A percentile compares a stretch with the other conserved stretches of the same genome.
Conservation (phyloP, 257 asterid species). For the Haberlea rhodopensis region DNA sequence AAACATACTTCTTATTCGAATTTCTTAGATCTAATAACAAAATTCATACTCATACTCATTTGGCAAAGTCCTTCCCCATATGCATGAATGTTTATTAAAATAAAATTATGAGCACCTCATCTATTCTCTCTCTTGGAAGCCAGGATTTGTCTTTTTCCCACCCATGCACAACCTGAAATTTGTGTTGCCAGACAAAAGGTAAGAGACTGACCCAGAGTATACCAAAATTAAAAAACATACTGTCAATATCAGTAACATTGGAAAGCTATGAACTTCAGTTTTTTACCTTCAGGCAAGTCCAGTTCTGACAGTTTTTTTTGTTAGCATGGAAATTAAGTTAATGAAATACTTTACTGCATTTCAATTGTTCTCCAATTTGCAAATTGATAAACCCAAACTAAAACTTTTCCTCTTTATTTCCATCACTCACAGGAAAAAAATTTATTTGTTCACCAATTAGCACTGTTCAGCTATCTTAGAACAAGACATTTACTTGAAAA, state of each 20-base stretch:
- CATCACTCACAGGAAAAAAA: constrained; percentile 9
- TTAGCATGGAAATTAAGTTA: not conserved
- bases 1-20: constrained; percentile 1
- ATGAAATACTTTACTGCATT: not conserved
- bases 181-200: constrained; percentile 22
- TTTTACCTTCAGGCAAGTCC: not conserved
- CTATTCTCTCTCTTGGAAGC: constrained; percentile 81
- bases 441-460: constrained; percentile 18
- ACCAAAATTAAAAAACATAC: constrained; percentile 6
- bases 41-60: not conserved
- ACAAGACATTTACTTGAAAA: constrained; percentile 1
- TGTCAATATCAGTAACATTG: not conserved
- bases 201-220: constrained; percentile 19
- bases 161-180: constrained; percentile 59
- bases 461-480: constrained; percentile 8
- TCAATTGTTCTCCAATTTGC: constrained; percentile 11
- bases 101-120: constrained; percentile 54
- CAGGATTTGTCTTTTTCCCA: constrained; percentile 88
- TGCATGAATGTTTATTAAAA: constrained; percentile 18
- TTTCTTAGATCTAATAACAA: too few species aligned
- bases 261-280: not conserved
- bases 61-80: constrained; percentile 5
- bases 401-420: constrained; percentile 26
- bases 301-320: not conserved
- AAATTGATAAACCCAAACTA: too few species aligned